Base-by-base conservation (phyloP, 208 protist species). In the Leptomonas pyrrhocoris region DNA sequence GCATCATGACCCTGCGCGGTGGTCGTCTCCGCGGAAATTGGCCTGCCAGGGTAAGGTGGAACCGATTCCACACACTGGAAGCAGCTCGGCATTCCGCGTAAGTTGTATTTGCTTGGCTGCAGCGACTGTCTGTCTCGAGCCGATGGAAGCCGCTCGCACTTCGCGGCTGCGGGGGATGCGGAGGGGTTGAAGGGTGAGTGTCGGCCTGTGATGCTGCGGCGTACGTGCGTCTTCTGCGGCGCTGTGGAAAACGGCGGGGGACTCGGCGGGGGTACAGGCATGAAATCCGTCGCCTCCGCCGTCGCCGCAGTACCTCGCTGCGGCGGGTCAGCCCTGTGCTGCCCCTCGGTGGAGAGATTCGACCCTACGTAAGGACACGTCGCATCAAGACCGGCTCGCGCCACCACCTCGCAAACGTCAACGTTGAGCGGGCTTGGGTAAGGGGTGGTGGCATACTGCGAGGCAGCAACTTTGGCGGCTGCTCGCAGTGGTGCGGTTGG, bases 211-310 rank as follows among this genome's bases (percentile, higher is more conserved):
- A 9, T 38, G 34, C 34, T 38, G 34, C 34, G 34, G 34, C 30
- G 55, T 31, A 19, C 34, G 15, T 45, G 55, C 21, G 23, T 34
- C 1, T 6, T 2, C 45, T 40, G 30, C 43, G n/a, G 59, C 59
- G 53, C 59, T 2, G 43, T n/a, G 27, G 59, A 28, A 18, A 13
- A 30, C 18, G 5, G 59, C 30, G 45, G 59, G 6, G 59, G 59
- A 50, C 59, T 65, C 18, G 19, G 59, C 30, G 59, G 59, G 2
- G 46, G n/a, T 0, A 55, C 30, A 15, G 46, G n/a, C 4, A 55
- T 13, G 45, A 31, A 60, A 12, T 6, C 34, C n/a, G 3, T 31
- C n/a, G 21, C 6, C 34, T 45, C 12, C 21, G 11, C 13, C n/a
- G 1, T n/a, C 53, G 31, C 28, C 31, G 31, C 18, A 15, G 27